phyloP scores from a whole-genome alignment of 805 yeast genomes.

The Helenozyma rhizophorensis region DNA sequence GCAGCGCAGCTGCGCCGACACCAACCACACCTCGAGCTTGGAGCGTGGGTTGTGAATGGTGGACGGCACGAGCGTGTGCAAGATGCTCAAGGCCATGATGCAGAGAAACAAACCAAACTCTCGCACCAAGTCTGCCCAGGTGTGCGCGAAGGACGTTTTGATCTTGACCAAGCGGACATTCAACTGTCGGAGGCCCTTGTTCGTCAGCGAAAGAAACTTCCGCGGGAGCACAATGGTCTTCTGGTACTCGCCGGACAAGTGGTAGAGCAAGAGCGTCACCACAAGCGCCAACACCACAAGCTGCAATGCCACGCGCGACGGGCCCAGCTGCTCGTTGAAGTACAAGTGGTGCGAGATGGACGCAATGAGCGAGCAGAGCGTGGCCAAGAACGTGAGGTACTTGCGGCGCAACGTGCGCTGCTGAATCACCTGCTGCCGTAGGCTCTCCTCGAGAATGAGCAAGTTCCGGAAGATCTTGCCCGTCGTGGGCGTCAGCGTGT shows the following conservation, averaged over 20 bases:
- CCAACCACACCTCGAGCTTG: conserved; percentile 35
- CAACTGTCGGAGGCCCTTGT: conserved; percentile 82
- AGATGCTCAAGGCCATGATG: conserved; percentile 23
- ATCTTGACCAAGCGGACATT: conserved; percentile 74
- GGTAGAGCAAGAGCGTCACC: conserved; percentile 72
- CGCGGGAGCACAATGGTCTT: conserved; percentile 82
- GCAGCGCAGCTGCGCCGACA: conserved; percentile 39
- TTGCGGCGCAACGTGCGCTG: conserved; percentile 64
- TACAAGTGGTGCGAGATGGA: conserved; percentile 37
- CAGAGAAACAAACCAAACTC: conserved; percentile 31
- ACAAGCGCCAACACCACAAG: conserved; percentile 56
- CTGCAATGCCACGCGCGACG: conserved; percentile 39
- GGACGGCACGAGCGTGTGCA: conserved; percentile 34
- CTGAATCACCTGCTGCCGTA: conserved; percentile 74
- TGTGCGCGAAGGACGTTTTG: conserved; percentile 31
- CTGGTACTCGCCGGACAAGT: conserved; percentile 83
- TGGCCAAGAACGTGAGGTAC: conserved; percentile 49
- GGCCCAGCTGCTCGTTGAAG: conserved; percentile 18
- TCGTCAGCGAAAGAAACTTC: conserved; percentile 72
- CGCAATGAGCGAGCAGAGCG: conserved; percentile 37
- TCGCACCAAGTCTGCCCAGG: conserved; percentile 31
- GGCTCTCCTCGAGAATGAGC: conserved; percentile 77
- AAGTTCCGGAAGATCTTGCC: conserved; percentile 79
- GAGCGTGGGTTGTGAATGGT: conserved; percentile 27
- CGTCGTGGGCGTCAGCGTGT: conserved; percentile 39